Percentiles rank a stretch among this genome's conserved stretches.
Evolutionary conservation across 768 basidiomycete species (phyloP).

Genomic region (Epithele typhae): DNA sequence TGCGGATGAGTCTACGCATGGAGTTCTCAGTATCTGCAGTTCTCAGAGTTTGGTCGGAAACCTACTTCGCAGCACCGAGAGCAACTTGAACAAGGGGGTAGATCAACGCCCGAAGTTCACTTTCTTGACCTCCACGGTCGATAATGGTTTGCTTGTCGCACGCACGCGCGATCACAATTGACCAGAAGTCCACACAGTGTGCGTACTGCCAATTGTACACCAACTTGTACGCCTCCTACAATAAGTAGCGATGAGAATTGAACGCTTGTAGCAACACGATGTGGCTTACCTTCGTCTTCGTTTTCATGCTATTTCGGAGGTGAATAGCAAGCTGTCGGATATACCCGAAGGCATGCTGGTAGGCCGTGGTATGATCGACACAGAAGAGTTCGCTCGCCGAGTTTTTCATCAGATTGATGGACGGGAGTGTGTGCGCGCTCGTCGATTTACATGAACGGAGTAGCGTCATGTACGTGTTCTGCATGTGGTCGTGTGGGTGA

Average conservation of each 20-base stretch:
- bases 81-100: slow-evolving; percentile 96
- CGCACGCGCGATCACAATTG: slow-evolving; percentile 77
- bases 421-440: slow-evolving; percentile 80
- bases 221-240: slow-evolving; percentile 88
- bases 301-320: slow-evolving; percentile 86
- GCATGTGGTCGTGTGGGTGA: not conserved
- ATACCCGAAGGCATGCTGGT: slow-evolving; percentile 95
- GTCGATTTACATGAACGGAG: slow-evolving; percentile 84
- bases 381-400: slow-evolving; percentile 91
- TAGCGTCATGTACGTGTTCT: slow-evolving; percentile 88
- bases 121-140: slow-evolving; percentile 53
- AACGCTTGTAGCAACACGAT: slow-evolving; percentile 34
- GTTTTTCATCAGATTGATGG: slow-evolving; percentile 97
- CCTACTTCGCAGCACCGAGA: slow-evolving; percentile 88
- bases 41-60: slow-evolving; percentile 10
- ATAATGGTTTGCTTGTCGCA: slow-evolving; percentile 58
- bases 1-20: slow-evolving; percentile 72
- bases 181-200: slow-evolving; percentile 97
- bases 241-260: slow-evolving; percentile 29
- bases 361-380: slow-evolving; percentile 65
- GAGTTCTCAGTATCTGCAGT: not conserved
- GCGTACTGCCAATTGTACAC: slow-evolving; percentile 99
- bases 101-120: slow-evolving; percentile 81
- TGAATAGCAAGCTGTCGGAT: slow-evolving; percentile 94
- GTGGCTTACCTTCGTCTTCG: slow-evolving; percentile 82